Base-by-base conservation (phyloP, 306 rosid species). In the Prunus dulcis region DNA sequence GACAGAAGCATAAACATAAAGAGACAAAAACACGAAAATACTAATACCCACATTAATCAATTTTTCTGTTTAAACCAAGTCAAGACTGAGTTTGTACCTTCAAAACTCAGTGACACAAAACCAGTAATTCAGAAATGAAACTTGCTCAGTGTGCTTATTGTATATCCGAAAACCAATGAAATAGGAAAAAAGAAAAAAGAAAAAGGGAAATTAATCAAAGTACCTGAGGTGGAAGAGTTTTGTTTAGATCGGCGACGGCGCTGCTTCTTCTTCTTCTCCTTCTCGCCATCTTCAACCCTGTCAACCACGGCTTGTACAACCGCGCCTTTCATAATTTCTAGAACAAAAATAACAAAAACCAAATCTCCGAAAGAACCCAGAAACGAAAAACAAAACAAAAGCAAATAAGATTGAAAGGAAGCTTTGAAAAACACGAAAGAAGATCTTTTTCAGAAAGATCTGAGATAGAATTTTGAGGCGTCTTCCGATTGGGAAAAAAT, bases 241-340 rank as follows among this genome's bases (percentile, higher is more conserved):
- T 89, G 96, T 65, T 86, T 90, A 51, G 87, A 70, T 78, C 97
- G 92, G 27, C 97, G 96, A 86, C 92, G 77, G 79, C 93, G 89
- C 23, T 93, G 96, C 60, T 77, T 89, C 89, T 91, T 95, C 90
- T 84, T 94, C 91, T 89, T 92, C 14, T 94, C 97, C 86, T 94
- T 92, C 23, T 90, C 98, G 18, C 76, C 91, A 20, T 86, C 89
- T 12, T 89, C 93, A 50, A 77, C 75, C 71, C 89, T 87, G 60
- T 94, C 92, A 19, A 68, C 72, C 71, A 78, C 72, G 4, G 88
- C 79, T 79, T 84, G 88, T 49, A 89, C 96, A 51, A 75, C 78
- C 13, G 80, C 43, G 3, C 82, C 77, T 63, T 64, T 91, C 98
- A 87, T 92, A 80, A 41, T 86, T 27, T 22, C 0, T 34, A 27